A percentile compares a stretch with the other conserved stretches of the same genome.
Conservation (phyloP, 1,139 yeast genomes). For the Zygosaccharomyces pseudobailii region DNA sequence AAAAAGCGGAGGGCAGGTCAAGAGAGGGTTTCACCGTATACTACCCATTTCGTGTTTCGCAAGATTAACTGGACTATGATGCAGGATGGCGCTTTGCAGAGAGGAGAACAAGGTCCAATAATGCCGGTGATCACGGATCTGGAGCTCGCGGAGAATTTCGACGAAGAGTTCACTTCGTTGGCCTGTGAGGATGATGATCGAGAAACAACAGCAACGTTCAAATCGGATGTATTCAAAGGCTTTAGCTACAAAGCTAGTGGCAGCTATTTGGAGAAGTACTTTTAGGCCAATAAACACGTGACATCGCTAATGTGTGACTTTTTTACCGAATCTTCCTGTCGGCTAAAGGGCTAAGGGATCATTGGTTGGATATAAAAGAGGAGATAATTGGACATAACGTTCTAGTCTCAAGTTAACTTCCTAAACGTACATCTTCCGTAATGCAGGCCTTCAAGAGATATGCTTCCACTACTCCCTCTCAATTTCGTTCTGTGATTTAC, state of each 20-base stretch:
- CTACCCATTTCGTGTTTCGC: constrained; percentile 69
- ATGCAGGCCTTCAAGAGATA: constrained; percentile 11
- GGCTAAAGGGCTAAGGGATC: not conserved
- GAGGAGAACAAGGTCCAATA: constrained; percentile 65
- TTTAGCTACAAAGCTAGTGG: constrained; percentile 36
- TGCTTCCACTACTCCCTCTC: constrained; percentile 22
- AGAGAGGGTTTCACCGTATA: constrained; percentile 30
- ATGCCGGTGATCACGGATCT: constrained; percentile 83
- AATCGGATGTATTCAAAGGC: constrained; percentile 36
- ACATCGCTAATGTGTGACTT: not conserved
- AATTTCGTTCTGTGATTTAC: constrained; percentile 31
- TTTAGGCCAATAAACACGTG: constrained; percentile 12
- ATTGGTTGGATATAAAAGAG: not conserved
- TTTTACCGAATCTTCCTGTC: not conserved
- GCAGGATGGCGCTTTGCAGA: constrained; percentile 41
- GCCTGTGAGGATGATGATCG: constrained; percentile 30
- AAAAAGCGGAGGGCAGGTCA: constrained; percentile 42
- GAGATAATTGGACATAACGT: not conserved
- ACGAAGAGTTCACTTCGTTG: constrained; percentile 83
- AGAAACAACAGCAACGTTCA: constrained; percentile 7
- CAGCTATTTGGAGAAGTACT: constrained; percentile 34
- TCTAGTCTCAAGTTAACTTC: not conserved
- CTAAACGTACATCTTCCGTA: not conserved
- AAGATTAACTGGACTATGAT: constrained; percentile 71
- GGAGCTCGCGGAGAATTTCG: constrained; percentile 86